phyloP scores from a whole-genome alignment of 1,284 basidiomycete genomes.

The Singerocomus rubriflavus region DNA sequence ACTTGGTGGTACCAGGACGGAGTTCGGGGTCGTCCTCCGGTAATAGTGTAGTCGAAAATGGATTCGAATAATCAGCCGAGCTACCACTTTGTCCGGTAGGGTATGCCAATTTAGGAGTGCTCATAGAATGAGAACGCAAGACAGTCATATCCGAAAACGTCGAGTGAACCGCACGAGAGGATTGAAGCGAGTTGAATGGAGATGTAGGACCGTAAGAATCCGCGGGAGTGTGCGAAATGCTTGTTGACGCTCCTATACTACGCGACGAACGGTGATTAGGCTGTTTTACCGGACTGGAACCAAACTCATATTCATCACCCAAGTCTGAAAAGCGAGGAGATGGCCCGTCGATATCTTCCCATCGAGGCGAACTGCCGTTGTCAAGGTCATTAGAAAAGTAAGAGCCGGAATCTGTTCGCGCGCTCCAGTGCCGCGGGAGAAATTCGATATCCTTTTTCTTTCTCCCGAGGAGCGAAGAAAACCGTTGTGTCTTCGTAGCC shows the following conservation, averaged over 20 bases:
- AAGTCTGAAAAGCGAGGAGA: slow-evolving; percentile 20
- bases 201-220: slow-evolving; percentile 32
- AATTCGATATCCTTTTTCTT: slow-evolving; percentile 52
- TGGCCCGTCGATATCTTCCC: slow-evolving; percentile 13
- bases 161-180: slow-evolving; percentile 25
- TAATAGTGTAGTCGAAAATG: slow-evolving; percentile 28
- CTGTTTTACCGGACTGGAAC: slow-evolving; percentile 35
- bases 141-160: slow-evolving; percentile 26
- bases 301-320: slow-evolving; percentile 29
- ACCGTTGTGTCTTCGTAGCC: slow-evolving; percentile 39
- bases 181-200: slow-evolving; percentile 35
- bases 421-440: slow-evolving; percentile 65
- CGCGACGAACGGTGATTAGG: slow-evolving; percentile 23
- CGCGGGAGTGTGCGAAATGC: slow-evolving; percentile 9
- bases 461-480: slow-evolving; percentile 43
- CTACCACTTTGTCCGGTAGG: slow-evolving; percentile 3
- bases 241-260: slow-evolving; percentile 18
- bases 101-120: slow-evolving; percentile 23
- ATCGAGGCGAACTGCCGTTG: slow-evolving; percentile 7
- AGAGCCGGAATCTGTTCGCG: slow-evolving; percentile 46
- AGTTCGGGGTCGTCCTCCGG: slow-evolving; percentile 18
- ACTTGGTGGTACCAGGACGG: slow-evolving; percentile 4
- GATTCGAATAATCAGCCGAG: slow-evolving; percentile 19
- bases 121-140: slow-evolving; percentile 40
- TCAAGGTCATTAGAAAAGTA: slow-evolving; percentile 47